Evolutionary conservation across 768 basidiomycete genomes (phyloP).

Genomic region (Tephrocybe sp.): DNA sequence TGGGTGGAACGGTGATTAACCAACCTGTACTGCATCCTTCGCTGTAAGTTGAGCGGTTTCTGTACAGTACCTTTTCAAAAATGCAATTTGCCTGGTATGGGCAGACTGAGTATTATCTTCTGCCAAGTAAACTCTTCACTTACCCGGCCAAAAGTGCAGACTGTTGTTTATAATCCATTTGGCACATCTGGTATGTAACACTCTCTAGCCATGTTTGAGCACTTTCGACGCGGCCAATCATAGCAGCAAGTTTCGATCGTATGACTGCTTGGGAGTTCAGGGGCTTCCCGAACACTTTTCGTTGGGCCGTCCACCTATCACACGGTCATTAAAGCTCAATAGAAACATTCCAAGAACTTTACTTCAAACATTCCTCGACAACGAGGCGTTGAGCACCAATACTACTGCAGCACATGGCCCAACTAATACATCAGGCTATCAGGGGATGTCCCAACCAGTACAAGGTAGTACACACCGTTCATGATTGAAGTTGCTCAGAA

Average conservation of each 20-base stretch:
- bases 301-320: constrained; percentile 68
- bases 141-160: constrained; percentile 72
- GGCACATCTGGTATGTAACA: constrained; percentile 83
- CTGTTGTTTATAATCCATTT: constrained; percentile 82
- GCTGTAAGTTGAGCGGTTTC: constrained; percentile 77
- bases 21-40: constrained; percentile 59
- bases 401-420: constrained; percentile 64
- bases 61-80: constrained; percentile 79
- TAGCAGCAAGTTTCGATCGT: constrained; percentile 69
- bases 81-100: constrained; percentile 59
- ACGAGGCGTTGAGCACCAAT: constrained; percentile 56
- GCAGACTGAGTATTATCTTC: neutral
- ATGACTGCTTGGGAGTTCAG: constrained; percentile 69
- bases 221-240: constrained; percentile 80
- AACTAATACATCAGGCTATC: constrained; percentile 32
- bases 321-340: neutral
- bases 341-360: constrained; percentile 13
- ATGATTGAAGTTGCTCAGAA: constrained; percentile 81
- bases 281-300: constrained; percentile 77
- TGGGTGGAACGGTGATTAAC: neutral
- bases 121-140: constrained; percentile 9
- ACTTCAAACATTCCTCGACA: constrained; percentile 77
- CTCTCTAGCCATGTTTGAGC: constrained; percentile 86
- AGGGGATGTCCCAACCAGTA: neutral
- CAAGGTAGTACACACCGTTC: constrained; percentile 51